Evolutionary conservation across 176 grass and related monocot species (phyloP), one percentile per base, ranked within the genome.

Genomic region (Oryza rufipogon): DNA sequence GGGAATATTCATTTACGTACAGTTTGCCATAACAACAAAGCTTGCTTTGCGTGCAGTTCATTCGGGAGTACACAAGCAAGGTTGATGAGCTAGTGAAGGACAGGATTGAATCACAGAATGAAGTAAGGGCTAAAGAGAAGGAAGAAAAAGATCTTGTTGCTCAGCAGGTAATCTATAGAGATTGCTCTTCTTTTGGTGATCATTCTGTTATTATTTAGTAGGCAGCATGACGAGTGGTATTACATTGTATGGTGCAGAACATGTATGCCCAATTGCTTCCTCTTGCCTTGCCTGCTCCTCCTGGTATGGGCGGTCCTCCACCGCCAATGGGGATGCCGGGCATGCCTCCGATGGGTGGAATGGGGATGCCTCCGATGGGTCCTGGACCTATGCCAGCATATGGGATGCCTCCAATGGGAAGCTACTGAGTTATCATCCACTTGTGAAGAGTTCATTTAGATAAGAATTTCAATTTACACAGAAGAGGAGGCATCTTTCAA

Each of bases 241-340:
- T 41, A 41, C 39, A 28, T 89, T 80, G 10, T n/a, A 22, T 85
- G 86, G 34, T 81, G 89, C 93, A 98, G 96, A 95, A 98, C 80
- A 98, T 98, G 96, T 95, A 95, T 32, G 96, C 96, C 0, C 96
- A 93, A 51, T 78, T 98, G 77, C 93, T 98, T 81, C 96, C 93
- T 73, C 92, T 98, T 14, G 96, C 96, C 34, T 78, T 98, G 64
- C 96, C 93, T 28, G 93, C 96, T 12, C 96, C 96, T 42, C 85
- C 92, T 66, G 93, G 96, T 39, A 93, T 94, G 92, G 92, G 88
- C 0, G 91, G 86, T 14, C 79, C 81, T 74, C 90, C 93, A 8
- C 86, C 90, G 71, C 88, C 92, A 1, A 93, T 96, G 86, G 79
- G 75, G 2, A 88, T 85, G 2, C 95, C 95, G 92, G 92, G 92